Evolutionary conservation across 2,329 filamentous ascomycete species (phyloP).

Genomic region (Paecilomyces niveus): DNA sequence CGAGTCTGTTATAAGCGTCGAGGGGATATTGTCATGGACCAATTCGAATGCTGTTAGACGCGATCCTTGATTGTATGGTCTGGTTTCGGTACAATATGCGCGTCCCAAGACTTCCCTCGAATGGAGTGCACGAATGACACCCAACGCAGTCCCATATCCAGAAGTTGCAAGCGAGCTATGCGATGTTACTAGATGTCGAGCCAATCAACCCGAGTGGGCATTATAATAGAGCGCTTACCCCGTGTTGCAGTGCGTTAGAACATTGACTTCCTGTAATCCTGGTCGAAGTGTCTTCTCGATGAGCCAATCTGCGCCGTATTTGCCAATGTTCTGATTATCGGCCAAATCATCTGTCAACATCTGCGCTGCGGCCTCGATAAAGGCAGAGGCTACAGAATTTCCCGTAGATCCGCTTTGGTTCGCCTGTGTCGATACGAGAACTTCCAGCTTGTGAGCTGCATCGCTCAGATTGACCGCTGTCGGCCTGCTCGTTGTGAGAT

Average conservation of each 20-base stretch:
- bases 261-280: slow-evolving; percentile 58
- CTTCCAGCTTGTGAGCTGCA: slow-evolving; percentile 73
- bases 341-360: slow-evolving; percentile 82
- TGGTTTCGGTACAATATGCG: slow-evolving; percentile 93
- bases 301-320: slow-evolving; percentile 78
- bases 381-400: slow-evolving; percentile 56
- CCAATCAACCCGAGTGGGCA: not conserved
- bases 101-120: slow-evolving; percentile 60
- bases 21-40: slow-evolving; percentile 85
- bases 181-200: slow-evolving; percentile 1
- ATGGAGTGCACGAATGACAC: slow-evolving; percentile 81
- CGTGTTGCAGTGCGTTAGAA: slow-evolving; percentile 97
- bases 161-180: slow-evolving; percentile 81
- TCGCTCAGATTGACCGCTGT: slow-evolving; percentile 94
- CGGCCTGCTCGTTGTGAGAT: slow-evolving; percentile 79
- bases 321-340: slow-evolving; percentile 81
- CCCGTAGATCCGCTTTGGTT: slow-evolving; percentile 25
- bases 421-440: slow-evolving; percentile 46
- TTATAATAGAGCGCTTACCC: slow-evolving; percentile 49
- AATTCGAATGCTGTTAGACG: slow-evolving; percentile 92
- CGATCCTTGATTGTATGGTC: slow-evolving; percentile 96
- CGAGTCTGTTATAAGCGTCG: slow-evolving; percentile 88
- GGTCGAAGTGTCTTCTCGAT: slow-evolving; percentile 46
- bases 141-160: slow-evolving; percentile 92
- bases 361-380: slow-evolving; percentile 71